A percentile compares a stretch with the other conserved stretches of the same genome.
Conservation (phyloP, 805 yeast species). For the Pichia paraexigua region DNA sequence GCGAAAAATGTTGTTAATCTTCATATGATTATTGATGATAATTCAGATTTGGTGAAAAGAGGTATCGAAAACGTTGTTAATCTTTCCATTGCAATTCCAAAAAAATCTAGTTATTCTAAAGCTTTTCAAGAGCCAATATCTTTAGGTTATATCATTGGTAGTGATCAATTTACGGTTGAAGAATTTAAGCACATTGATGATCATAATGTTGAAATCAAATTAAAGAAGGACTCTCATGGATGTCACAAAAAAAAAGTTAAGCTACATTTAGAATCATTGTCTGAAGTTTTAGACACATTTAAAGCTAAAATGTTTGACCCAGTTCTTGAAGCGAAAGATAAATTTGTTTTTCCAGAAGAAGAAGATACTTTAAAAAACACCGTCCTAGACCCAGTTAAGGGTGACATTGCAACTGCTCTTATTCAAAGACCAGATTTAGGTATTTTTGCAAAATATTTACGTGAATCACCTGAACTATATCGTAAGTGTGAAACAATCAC, state of each 20-base stretch:
- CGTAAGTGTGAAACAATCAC: slow-evolving; percentile 35
- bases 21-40: slow-evolving; percentile 10
- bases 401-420: slow-evolving; percentile 32
- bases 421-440: slow-evolving; percentile 38
- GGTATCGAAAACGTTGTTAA: slow-evolving; percentile 3
- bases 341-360: slow-evolving; percentile 9
- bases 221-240: slow-evolving; percentile 2
- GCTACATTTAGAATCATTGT: slow-evolving; percentile 2
- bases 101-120: background rate
- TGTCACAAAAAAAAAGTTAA: slow-evolving; percentile 3
- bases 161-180: background rate
- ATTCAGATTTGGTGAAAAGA: slow-evolving; percentile 8
- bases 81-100: background rate
- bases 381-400: slow-evolving; percentile 20
- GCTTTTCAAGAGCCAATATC: background rate
- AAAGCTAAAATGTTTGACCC: slow-evolving; percentile 5
- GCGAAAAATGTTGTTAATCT: slow-evolving; percentile 14
- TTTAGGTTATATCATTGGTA: slow-evolving; percentile 6
- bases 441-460: slow-evolving; percentile 61
- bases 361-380: slow-evolving; percentile 11
- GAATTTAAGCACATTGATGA: background rate
- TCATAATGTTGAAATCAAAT: background rate
- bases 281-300: slow-evolving; percentile 2
- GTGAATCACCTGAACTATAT: slow-evolving; percentile 49
- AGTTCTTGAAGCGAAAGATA: slow-evolving; percentile 2